Conservation (phyloP, 2,329 filamentous ascomycete species). For the Diaporthe longicolla region DNA sequence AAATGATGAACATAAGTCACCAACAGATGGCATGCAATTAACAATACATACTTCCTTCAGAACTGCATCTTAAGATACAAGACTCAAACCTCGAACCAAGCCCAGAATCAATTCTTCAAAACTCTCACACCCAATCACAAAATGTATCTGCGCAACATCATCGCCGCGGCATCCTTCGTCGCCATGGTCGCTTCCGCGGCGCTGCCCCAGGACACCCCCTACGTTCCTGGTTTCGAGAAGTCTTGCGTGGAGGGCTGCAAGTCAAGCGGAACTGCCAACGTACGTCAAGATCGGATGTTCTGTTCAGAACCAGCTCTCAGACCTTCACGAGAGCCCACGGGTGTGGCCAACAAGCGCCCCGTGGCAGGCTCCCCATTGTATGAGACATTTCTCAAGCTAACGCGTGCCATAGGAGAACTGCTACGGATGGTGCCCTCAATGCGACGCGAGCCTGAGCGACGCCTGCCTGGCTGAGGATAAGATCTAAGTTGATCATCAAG, state of each 20-base stretch:
- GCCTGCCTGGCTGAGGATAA: slow-evolving; percentile 4
- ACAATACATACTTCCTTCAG: neutral
- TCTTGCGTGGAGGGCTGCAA: slow-evolving; percentile 21
- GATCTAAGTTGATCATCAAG: neutral
- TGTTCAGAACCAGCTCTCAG: neutral
- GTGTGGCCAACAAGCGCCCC: too few species aligned
- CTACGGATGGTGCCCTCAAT: slow-evolving; percentile 7
- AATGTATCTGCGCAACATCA: slow-evolving; percentile 17
- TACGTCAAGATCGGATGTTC: neutral
- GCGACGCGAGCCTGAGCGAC: neutral
- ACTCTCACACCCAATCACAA: neutral
- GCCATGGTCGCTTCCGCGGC: slow-evolving; percentile 18
- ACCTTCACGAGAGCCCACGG: neutral
- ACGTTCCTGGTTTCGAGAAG: slow-evolving; percentile 16
- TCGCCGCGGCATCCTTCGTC: slow-evolving; percentile 10
- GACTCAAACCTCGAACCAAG: neutral
- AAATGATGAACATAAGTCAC: neutral
- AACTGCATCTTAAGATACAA: neutral
- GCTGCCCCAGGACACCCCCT: neutral
- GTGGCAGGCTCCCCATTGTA: neutral
- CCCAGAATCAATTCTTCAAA: too few species aligned
- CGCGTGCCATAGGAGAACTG: neutral
- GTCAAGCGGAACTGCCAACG: neutral
- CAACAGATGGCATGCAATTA: too few species aligned
- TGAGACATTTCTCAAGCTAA: neutral